A percentile compares a stretch with the other conserved stretches of the same genome.
These are phyloP conservation scores for Pestalotiopsis sp. DNA, from an alignment of 2,329 filamentous ascomycete species.

Conservation along the genomic window DNA sequence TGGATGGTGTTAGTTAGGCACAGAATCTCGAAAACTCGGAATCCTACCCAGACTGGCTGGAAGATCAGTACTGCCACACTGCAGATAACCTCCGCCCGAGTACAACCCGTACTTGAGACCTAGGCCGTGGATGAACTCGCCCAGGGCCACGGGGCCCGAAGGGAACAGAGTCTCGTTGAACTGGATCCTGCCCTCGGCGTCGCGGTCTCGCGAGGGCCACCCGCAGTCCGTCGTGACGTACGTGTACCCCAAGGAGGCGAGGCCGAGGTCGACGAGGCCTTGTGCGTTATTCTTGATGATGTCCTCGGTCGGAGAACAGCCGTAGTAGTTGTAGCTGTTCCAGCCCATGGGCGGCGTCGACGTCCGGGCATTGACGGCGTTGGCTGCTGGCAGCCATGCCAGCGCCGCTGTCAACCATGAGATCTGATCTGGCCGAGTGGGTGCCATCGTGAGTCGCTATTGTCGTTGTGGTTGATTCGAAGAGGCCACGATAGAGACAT, in stretches of 20 bases:
- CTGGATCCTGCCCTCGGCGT: constrained; percentile 45
- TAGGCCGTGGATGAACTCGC: constrained; percentile 49
- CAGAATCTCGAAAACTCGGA: not conserved
- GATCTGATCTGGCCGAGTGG: not conserved
- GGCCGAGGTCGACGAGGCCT: constrained; percentile 52
- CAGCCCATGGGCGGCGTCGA: constrained; percentile 50
- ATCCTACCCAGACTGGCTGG: constrained; percentile 44
- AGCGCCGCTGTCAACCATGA: not conserved
- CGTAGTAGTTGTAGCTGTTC: constrained; percentile 62
- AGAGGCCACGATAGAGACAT: not conserved
- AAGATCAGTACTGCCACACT: constrained; percentile 43
- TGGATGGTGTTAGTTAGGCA: constrained; percentile 13
- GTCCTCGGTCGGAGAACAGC: constrained; percentile 47
- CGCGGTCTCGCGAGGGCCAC: constrained; percentile 46
- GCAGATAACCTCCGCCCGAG: constrained; percentile 47
- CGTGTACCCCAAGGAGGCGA: constrained; percentile 54
- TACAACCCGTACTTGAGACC: constrained; percentile 57
- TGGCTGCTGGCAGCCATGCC: not conserved
- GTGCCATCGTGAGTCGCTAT: not conserved
- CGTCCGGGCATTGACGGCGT: constrained; percentile 20
- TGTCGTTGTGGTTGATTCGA: not conserved
- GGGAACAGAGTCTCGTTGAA: constrained; percentile 55
- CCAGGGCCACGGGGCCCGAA: constrained; percentile 48
- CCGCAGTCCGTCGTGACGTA: constrained; percentile 62
- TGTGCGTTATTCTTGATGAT: constrained; percentile 54